Evolutionary conservation across 2,329 filamentous ascomycete genomes (phyloP).

Genomic region (Helotiales sp.): DNA sequence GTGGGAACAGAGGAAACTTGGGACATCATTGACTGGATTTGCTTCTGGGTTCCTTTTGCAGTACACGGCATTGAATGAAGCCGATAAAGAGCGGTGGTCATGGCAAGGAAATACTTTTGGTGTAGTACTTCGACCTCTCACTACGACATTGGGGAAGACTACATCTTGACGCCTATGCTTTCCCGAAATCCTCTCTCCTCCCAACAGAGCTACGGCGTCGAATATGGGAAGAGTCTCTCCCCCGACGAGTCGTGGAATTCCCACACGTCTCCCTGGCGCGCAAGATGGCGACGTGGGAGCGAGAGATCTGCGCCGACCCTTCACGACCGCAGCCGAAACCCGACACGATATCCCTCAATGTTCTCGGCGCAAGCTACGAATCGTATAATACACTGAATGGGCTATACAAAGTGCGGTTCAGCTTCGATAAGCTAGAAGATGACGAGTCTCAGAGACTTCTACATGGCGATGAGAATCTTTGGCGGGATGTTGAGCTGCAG

Average conservation of each 20-base stretch:
- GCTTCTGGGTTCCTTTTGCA: too few relatives aligned
- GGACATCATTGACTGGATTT: too few relatives aligned
- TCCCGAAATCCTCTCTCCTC: neutral
- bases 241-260: conserved; percentile 2
- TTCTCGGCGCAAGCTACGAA: conserved; percentile 6
- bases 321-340: neutral
- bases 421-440: neutral
- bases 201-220: conserved; percentile 1
- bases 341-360: neutral
- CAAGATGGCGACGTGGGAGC: neutral
- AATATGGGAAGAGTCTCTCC: conserved; percentile 1
- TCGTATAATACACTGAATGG: neutral
- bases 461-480: neutral
- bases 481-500: neutral
- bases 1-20: too few relatives aligned
- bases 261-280: neutral
- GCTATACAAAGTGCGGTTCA: neutral
- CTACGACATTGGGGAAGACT: too few relatives aligned
- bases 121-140: too few relatives aligned
- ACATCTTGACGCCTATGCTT: neutral
- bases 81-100: too few relatives aligned
- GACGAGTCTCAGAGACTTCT: neutral
- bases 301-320: neutral
- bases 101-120: too few relatives aligned
- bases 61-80: too few relatives aligned